Base-by-base conservation (phyloP, 2,329 filamentous ascomycete species). In the Macrophomina pseudophaseolina region DNA sequence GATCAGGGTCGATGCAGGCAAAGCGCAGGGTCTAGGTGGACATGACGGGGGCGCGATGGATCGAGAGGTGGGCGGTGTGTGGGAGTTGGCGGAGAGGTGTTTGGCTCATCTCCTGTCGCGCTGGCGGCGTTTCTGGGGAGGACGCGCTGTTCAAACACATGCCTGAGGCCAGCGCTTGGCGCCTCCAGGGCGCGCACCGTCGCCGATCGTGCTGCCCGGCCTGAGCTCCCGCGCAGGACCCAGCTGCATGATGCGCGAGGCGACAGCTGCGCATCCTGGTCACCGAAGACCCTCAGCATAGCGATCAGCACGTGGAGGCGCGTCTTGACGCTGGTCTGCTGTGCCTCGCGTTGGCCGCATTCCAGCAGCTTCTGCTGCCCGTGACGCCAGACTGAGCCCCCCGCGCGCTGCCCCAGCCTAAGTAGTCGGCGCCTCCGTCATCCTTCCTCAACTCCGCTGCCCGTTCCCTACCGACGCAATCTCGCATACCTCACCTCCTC, bases 71-170 rank as follows among this genome's bases (percentile, higher is more conserved):
- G 62, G 51, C 49, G 62, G 51, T 33, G 62, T 32, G 63, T 49
- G 52, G 52, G 58, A 49, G 58, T 28, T 48, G 44, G 58, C 38
- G 63, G 63, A 65, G 63, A 38, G 42, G 32, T 65, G 52, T 54
- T 65, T 65, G 52, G 63, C 42, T 48, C 63, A 65, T 65, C 40
- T 65, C 63, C 63, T 65, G 63, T 65, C 63, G 63, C 63, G 63
- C 48, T 56, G 48, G 49, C 63, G 63, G 51, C 51, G 63, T 65
- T 49, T 46, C 42, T 58, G 52, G 40, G 63, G 63, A 65, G 58
- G 58, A 62, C 58, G 58, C 58, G 58, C 58, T 62, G 58, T 62
- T 62, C 58, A 62, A 62, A 62, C 58, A 62, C 58, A 62, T 62
- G 58, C 58, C 58, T 62, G 30, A 62, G 58, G 58, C 58, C 58